phyloP scores from a whole-genome alignment of 2,329 filamentous ascomycete species.

The Colletotrichum sp. region DNA sequence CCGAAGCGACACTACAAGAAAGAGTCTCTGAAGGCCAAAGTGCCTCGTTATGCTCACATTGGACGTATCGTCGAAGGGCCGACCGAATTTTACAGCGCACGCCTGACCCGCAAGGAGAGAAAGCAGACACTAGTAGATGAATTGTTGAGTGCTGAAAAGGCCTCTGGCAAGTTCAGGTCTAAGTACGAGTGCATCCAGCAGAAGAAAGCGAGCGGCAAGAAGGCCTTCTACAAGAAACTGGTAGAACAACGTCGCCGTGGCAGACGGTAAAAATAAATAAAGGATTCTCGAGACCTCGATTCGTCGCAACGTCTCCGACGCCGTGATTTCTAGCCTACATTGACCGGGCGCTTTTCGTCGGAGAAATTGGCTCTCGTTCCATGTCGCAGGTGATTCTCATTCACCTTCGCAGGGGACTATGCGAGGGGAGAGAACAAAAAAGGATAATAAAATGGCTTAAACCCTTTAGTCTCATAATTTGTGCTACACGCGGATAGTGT shows the following conservation, averaged over 20 bases:
- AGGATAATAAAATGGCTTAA: too few species aligned
- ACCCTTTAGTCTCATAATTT: not conserved
- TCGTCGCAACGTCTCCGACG: not conserved
- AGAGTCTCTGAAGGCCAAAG: constrained; percentile 69
- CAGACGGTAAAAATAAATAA: constrained; percentile 13
- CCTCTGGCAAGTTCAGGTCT: constrained; percentile 76
- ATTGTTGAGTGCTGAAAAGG: constrained; percentile 71
- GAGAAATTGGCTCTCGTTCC: not conserved
- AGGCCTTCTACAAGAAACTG: constrained; percentile 84
- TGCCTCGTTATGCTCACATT: constrained; percentile 86
- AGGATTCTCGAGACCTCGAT: not conserved
- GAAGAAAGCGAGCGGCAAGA: constrained; percentile 86
- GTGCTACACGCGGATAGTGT: not conserved
- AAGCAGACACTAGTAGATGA: constrained; percentile 89
- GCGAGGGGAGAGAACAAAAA: too few species aligned
- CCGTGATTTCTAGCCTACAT: not conserved
- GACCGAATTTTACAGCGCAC: constrained; percentile 83
- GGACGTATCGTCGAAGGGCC: constrained; percentile 89
- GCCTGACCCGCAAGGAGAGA: constrained; percentile 85
- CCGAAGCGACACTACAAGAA: constrained; percentile 93
- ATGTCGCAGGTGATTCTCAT: not conserved
- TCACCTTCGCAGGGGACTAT: not conserved
- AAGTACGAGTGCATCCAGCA: constrained; percentile 89
- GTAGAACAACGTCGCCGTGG: constrained; percentile 46
- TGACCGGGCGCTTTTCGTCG: not conserved